Conservation (phyloP, 805 yeast species). For the Maudiozyma saulgeensis region DNA sequence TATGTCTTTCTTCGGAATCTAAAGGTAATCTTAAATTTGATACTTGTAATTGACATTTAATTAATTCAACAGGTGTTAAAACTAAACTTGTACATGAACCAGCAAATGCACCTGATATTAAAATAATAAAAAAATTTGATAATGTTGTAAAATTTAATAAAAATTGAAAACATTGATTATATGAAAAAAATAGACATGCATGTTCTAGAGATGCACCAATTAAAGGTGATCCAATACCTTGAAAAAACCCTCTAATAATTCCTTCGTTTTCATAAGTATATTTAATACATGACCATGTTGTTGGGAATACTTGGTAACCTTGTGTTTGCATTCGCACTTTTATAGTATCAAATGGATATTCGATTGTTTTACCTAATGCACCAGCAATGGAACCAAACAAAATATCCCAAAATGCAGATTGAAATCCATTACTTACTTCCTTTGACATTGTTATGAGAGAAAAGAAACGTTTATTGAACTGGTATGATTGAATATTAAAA, state of each 20-base stretch:
- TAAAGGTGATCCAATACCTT: constrained; percentile 71
- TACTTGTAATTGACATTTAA: constrained; percentile 85
- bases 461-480: too few species aligned
- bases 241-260: constrained; percentile 57
- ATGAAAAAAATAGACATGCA: constrained; percentile 66
- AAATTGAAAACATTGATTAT: constrained; percentile 38
- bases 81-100: constrained; percentile 78
- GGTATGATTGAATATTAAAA: too few species aligned
- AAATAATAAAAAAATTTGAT: constrained; percentile 36
- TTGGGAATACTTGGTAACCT: constrained; percentile 44
- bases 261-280: constrained; percentile 65
- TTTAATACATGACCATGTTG: constrained; percentile 57
- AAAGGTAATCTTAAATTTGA: constrained; percentile 26
- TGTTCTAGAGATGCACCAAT: constrained; percentile 87
- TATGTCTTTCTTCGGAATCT: constrained; percentile 12
- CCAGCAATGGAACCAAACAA: constrained; percentile 49
- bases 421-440: neutral
- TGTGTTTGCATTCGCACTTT: constrained; percentile 82
- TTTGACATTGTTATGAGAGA: neutral
- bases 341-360: constrained; percentile 87
- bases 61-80: constrained; percentile 83
- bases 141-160: constrained; percentile 23
- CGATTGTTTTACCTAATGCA: constrained; percentile 71
- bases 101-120: constrained; percentile 68
- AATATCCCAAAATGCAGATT: constrained; percentile 27